Percentiles rank a stretch among this genome's conserved stretches.
phyloP scores from a whole-genome alignment of 768 basidiomycete species.

The Mycena kentingensis region DNA sequence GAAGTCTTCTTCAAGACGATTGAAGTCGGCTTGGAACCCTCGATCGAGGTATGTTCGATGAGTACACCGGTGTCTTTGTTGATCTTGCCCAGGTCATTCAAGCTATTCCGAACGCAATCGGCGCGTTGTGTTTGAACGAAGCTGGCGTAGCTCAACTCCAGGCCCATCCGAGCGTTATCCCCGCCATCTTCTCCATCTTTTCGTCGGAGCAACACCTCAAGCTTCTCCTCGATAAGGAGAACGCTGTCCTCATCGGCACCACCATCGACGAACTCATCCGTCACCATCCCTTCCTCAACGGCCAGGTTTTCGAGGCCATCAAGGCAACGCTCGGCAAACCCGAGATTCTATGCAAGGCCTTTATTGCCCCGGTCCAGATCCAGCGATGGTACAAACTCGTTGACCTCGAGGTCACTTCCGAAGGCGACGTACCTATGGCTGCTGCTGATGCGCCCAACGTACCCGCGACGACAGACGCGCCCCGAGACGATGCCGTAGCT shows the following conservation, averaged over 20 bases:
- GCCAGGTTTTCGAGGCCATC: constrained; percentile 75
- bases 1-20: constrained; percentile 87
- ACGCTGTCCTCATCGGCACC: constrained; percentile 84
- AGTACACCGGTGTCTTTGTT: not conserved
- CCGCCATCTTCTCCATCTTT: constrained; percentile 82
- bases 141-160: constrained; percentile 80
- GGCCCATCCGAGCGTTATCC: constrained; percentile 78
- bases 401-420: constrained; percentile 23
- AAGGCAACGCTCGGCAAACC: constrained; percentile 71
- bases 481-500: constrained; percentile 14
- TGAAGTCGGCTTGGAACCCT: constrained; percentile 81
- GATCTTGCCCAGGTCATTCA: constrained; percentile 68
- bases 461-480: constrained; percentile 23
- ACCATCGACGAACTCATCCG: constrained; percentile 94
- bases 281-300: constrained; percentile 89
- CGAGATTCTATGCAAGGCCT: constrained; percentile 70
- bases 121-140: constrained; percentile 94
- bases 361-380: constrained; percentile 55
- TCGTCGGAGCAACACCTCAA: constrained; percentile 83
- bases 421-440: constrained; percentile 52
- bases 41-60: constrained; percentile 68
- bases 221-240: constrained; percentile 89
- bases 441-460: constrained; percentile 33
- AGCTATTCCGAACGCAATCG: constrained; percentile 92
- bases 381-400: constrained; percentile 68